Conservation (phyloP, 768 basidiomycete species). For the Russula abietina region DNA sequence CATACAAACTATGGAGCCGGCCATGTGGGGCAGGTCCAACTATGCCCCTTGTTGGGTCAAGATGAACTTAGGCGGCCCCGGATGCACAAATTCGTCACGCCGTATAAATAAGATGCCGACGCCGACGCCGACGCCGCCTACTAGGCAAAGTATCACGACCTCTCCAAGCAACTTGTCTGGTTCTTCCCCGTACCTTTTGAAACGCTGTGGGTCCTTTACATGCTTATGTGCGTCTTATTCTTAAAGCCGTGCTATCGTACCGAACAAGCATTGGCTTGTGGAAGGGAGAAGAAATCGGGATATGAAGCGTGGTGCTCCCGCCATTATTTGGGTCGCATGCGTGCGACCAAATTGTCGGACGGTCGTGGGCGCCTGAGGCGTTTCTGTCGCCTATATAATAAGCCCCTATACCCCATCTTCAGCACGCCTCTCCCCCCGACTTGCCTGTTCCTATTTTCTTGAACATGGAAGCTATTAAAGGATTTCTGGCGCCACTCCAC, state of each 20-base stretch:
- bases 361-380: slow-evolving; percentile 11
- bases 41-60: background rate
- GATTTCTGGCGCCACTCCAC: slow-evolving; percentile 58
- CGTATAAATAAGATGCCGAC: background rate
- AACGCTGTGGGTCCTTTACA: no score
- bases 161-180: background rate
- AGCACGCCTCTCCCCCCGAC: slow-evolving; percentile 2
- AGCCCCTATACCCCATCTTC: no score
- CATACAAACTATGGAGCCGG: background rate
- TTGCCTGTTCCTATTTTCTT: slow-evolving; percentile 4
- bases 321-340: background rate
- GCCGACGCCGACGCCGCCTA: background rate
- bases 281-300: background rate
- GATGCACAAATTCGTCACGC: background rate
- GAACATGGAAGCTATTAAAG: slow-evolving; percentile 66
- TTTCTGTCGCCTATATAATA: slow-evolving; percentile 23
- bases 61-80: background rate
- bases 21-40: no score
- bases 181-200: background rate
- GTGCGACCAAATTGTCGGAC: background rate
- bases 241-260: background rate
- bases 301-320: background rate
- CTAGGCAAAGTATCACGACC: background rate
- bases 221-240: no score
- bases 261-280: background rate